A percentile compares a stretch with the other conserved stretches of the same genome.
Evolutionary conservation across 2,329 filamentous ascomycete species (phyloP).

Genomic region (Calonectria hongkongensis): DNA sequence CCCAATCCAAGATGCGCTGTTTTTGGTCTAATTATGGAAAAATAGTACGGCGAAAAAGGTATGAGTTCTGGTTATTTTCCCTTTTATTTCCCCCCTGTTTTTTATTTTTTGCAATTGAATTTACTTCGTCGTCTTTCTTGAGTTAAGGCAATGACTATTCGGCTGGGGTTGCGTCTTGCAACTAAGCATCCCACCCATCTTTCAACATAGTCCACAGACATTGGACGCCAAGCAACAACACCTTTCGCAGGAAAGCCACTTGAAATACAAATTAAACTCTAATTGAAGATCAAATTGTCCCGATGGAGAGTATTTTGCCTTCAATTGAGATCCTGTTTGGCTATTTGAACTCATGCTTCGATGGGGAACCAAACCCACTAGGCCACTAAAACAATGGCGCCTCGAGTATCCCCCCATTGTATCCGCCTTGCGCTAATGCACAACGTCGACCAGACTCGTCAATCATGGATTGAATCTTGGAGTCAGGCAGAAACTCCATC

Average conservation of each 20-base stretch:
- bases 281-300: no score
- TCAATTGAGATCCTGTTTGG: not conserved
- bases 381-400: conserved; percentile 9
- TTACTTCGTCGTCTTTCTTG: no score
- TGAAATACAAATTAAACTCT: no score
- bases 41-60: no score
- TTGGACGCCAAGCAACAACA: no score
- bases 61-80: no score
- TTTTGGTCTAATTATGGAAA: not conserved
- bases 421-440: conserved; percentile 19
- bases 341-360: not conserved
- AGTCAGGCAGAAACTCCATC: not conserved
- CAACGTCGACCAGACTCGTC: not conserved
- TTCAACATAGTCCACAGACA: no score
- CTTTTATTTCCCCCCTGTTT: not conserved
- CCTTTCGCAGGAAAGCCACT: no score
- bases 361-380: not conserved
- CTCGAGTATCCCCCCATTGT: not conserved
- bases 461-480: not conserved
- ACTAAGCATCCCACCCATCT: no score
- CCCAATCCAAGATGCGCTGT: conserved; percentile 21
- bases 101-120: not conserved
- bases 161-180: no score
- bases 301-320: not conserved
- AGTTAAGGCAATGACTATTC: no score